A percentile compares a stretch with the other conserved stretches of the same genome.
Evolutionary conservation across 192 early-diverging fungal species (phyloP).

Genomic region (Coemansia sp.): DNA sequence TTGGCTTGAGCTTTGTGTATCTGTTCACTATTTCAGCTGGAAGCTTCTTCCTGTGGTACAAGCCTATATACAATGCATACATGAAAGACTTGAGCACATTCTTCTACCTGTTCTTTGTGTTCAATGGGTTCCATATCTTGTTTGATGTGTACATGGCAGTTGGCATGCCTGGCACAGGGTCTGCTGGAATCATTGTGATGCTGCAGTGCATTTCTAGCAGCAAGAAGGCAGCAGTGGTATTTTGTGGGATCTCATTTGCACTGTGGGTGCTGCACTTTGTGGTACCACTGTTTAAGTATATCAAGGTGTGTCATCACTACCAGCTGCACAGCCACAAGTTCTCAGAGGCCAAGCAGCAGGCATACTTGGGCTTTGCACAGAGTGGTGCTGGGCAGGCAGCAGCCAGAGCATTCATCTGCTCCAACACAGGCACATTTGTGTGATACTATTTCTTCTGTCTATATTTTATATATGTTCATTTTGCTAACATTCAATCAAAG

Average conservation of each 20-base stretch:
- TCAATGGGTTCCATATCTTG: slow-evolving; percentile 80
- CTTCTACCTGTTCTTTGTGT: slow-evolving; percentile 82
- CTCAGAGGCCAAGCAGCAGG: slow-evolving; percentile 67
- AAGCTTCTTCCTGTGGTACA: slow-evolving; percentile 86
- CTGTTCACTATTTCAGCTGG: slow-evolving; percentile 72
- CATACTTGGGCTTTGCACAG: slow-evolving; percentile 58
- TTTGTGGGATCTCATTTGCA: slow-evolving; percentile 63
- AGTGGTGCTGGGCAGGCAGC: slow-evolving; percentile 53
- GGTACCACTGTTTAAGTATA: slow-evolving; percentile 59
- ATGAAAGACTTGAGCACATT: slow-evolving; percentile 84
- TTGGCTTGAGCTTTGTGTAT: slow-evolving; percentile 73
- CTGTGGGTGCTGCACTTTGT: slow-evolving; percentile 67
- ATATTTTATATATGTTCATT: neutral
- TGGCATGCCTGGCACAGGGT: slow-evolving; percentile 79
- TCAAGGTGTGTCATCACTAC: slow-evolving; percentile 66
- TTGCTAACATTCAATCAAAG: neutral
- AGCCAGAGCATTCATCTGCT: slow-evolving; percentile 35
- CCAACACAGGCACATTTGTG: slow-evolving; percentile 47
- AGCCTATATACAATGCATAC: slow-evolving; percentile 84
- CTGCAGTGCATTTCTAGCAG: slow-evolving; percentile 67
- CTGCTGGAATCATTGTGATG: slow-evolving; percentile 78
- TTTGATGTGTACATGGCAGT: slow-evolving; percentile 83
- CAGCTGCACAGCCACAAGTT: slow-evolving; percentile 68
- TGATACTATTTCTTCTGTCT: slow-evolving; percentile 6
- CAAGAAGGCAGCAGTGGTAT: slow-evolving; percentile 65